Percentiles rank a stretch among this genome's conserved stretches.
These are phyloP conservation scores for Hypoxylon trugodes DNA, from an alignment of 495 filamentous ascomycete genomes.

Conservation along the genomic window DNA sequence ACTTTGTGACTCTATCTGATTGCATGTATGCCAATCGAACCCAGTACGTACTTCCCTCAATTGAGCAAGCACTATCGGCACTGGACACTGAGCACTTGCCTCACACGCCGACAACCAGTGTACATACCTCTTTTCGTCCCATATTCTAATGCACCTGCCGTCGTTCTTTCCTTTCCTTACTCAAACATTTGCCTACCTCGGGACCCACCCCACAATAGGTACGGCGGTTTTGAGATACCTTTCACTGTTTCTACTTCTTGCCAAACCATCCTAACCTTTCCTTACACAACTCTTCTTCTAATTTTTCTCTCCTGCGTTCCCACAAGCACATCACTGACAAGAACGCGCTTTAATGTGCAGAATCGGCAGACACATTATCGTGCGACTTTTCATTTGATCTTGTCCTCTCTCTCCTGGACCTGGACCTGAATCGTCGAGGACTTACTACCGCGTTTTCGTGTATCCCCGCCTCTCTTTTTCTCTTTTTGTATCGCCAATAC, in stretches of 20 bases:
- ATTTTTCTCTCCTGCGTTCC: no score
- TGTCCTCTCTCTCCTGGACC: conserved; percentile 12
- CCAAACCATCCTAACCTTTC: no score
- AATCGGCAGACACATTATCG: conserved; percentile 25
- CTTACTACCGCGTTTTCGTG: conserved; percentile 4
- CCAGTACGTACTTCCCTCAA: no score
- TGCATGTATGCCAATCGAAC: no score
- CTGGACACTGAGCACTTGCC: background rate
- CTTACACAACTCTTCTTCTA: conserved; percentile 20
- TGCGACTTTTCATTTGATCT: conserved; percentile 30
- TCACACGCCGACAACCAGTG: no score
- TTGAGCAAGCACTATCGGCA: no score
- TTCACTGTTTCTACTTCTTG: no score
- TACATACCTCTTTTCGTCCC: background rate
- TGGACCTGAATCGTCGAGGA: background rate
- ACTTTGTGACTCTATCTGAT: no score
- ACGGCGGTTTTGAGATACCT: no score
- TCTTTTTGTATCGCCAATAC: background rate
- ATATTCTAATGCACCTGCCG: background rate
- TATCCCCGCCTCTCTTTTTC: conserved; percentile 10
- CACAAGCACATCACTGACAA: no score
- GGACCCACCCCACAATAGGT: no score
- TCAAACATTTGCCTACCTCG: no score
- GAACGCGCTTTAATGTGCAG: conserved; percentile 8
- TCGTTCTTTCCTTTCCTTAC: background rate